Base-by-base conservation (phyloP, 169 alveolate species). In the Ichthyophthirius multifiliis region DNA sequence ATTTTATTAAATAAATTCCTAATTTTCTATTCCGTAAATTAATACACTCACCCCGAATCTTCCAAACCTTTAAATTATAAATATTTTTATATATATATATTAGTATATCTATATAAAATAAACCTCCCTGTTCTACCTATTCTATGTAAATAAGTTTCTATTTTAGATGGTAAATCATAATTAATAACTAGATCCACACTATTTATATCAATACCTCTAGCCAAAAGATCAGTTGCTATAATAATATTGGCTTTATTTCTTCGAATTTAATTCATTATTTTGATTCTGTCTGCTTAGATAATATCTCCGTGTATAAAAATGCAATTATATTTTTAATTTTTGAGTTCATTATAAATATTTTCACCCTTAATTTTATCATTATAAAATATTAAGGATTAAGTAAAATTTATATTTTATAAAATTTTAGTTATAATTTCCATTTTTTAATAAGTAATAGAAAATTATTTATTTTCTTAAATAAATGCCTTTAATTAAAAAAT, bases 171-270 rank as follows among this genome's bases (percentile, higher is more conserved):
- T 65, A 77, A 71, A 82, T 89, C 93, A 82, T 81, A 89, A 79
- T 89, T 86, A 23, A 89, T 78, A 12, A 89, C 93, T 30, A 86
- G 55, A 84, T 89, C 88, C 37, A 89, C 76, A 47, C 86, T 84
- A 13, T 71, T 81, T 18, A 89, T 76, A 75, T 89, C 93, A 9
- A 89, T 85, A 35, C 90, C 91, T 84, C 90, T 76, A 7, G 82
- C 47, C 4, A 81, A 47, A 16, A 98, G 98, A 86, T 98, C 99
- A 6, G 99, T 98, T 23, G 99, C 99, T 13, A 98, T 98, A 73
- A 98, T 89, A 55, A 97, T 96, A 62, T 97, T 97, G 39, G 98
- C 83, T 44, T 92, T 94, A 3, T 98, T 99, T 45, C 97, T 90
- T 86, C 95, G 97, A 83, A 99, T 96, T 71, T 81, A 55, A 43